Base-by-base conservation (phyloP, 345 rosid genomes). In the Noccaea caerulescens region DNA sequence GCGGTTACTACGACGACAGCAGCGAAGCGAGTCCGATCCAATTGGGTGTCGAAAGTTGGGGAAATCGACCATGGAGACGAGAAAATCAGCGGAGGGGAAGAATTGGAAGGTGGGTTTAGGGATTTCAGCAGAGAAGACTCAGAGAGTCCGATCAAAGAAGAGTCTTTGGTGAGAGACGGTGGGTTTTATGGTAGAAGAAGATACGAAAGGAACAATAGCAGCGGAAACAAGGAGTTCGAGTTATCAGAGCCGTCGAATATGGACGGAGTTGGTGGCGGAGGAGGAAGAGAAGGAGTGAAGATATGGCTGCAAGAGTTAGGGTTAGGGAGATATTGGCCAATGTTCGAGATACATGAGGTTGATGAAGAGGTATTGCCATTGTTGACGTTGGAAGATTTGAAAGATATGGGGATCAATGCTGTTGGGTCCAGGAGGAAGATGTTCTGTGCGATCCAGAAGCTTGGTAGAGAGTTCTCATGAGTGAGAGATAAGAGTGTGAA, bases 331-430 rank as follows among this genome's bases (percentile, higher is more conserved):
- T 90, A 90, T 58, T 88, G 91, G 10, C 86, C 93, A 0, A 86
- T 88, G 75, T 90, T 88, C 14, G 91, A 90, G 80, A 83, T 90
- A 52, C 93, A 90, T 79, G 93, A 90, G 77, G 96, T 90, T 72
- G 96, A 90, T 78, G 93, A 90, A 79, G 96, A 88, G 68, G 88
- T 86, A 33, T 76, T 90, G 80, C 91, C 91, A 18, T 82, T 84
- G 91, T 81, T 90, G 73, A 87, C 96, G n/a, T 60, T 90, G 82
- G 96, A 88, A 70, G 96, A 90, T 83, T 81, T 90, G 85, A 90
- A 87, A 81, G 96, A 90, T 78, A 90, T 90, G 91, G 96, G 96
- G 42, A 88, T 90, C 38, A 90, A 71, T 79, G 96, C 91, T 3
- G 93, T 90, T 49, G 96, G 96, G 14, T 86, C 96, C 0, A 84